phyloP scores from a whole-genome alignment of 805 yeast species.

The Spathaspora hagerdaliae region DNA sequence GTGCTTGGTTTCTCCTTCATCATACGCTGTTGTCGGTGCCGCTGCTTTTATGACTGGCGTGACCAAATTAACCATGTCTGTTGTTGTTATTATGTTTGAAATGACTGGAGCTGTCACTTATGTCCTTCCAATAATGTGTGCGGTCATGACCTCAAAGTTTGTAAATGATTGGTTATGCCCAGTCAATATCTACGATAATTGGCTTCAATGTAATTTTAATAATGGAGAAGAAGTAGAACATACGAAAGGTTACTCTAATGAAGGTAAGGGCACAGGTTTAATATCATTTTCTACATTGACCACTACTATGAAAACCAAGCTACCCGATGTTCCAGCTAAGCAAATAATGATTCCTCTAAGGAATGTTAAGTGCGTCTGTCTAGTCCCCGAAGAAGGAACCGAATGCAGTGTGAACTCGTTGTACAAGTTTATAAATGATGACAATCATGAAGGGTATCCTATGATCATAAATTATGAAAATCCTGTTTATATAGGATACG shows the following conservation, averaged over 20 bases:
- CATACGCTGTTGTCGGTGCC: constrained; percentile 86
- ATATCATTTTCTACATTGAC: constrained; percentile 28
- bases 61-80: constrained; percentile 74
- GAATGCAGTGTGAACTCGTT: constrained; percentile 17
- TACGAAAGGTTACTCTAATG: constrained; percentile 14
- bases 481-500: constrained; percentile 32
- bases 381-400: constrained; percentile 15
- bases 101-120: constrained; percentile 82
- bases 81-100: constrained; percentile 78
- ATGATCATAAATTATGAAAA: constrained; percentile 19
- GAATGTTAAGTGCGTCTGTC: constrained; percentile 23
- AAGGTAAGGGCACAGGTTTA: constrained; percentile 38
- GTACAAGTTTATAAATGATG: constrained; percentile 21
- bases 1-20: constrained; percentile 75
- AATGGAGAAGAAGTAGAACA: background rate
- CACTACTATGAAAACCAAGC: constrained; percentile 19
- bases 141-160: constrained; percentile 72
- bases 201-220: constrained; percentile 31
- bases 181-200: constrained; percentile 61
- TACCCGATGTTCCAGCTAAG: constrained; percentile 29
- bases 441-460: constrained; percentile 42
- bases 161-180: constrained; percentile 60
- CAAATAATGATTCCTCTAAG: constrained; percentile 28
- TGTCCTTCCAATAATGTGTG: constrained; percentile 80
- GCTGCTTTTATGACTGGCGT: constrained; percentile 79